Conservation (phyloP, 345 rosid species). For the Gossypium anomalum region DNA sequence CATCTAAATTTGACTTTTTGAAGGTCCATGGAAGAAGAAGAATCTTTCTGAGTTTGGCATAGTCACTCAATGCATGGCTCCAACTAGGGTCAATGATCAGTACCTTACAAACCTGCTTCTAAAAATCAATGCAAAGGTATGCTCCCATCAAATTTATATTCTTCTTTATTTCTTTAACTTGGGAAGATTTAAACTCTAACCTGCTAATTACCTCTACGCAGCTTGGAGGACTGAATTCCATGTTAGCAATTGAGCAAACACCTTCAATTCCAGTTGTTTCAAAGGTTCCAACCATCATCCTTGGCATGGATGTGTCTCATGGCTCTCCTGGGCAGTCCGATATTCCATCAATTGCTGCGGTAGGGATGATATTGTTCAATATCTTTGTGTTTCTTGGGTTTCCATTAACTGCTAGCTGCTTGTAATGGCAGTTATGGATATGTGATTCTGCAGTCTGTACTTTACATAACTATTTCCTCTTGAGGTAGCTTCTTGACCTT, state of each 20-base stretch:
- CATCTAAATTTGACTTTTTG: background rate
- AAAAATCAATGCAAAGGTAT: conserved; percentile 95
- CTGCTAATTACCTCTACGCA: conserved; percentile 18
- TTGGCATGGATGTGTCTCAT: conserved; percentile 98
- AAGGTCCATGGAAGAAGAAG: conserved; percentile 94
- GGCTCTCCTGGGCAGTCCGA: conserved; percentile 92
- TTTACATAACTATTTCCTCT: background rate
- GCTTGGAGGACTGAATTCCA: conserved; percentile 91
- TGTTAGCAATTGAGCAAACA: conserved; percentile 64
- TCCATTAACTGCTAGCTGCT: background rate
- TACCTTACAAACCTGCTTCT: conserved; percentile 79
- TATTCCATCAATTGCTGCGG: conserved; percentile 94
- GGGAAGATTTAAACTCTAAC: background rate
- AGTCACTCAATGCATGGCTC: conserved; percentile 88
- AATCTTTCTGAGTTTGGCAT: conserved; percentile 74
- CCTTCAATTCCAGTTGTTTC: conserved; percentile 64
- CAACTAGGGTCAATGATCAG: conserved; percentile 65
- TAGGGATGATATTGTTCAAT: conserved; percentile 25
- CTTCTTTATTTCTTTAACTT: background rate
- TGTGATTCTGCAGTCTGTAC: background rate
- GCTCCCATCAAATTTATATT: conserved; percentile 4
- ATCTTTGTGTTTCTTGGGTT: background rate
- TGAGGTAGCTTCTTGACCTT: background rate
- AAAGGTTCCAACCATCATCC: conserved; percentile 68
- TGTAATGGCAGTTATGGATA: background rate